These are phyloP conservation scores for Metarhizium humberi DNA, from an alignment of 2,329 filamentous ascomycete species.

Conservation along the genomic window DNA sequence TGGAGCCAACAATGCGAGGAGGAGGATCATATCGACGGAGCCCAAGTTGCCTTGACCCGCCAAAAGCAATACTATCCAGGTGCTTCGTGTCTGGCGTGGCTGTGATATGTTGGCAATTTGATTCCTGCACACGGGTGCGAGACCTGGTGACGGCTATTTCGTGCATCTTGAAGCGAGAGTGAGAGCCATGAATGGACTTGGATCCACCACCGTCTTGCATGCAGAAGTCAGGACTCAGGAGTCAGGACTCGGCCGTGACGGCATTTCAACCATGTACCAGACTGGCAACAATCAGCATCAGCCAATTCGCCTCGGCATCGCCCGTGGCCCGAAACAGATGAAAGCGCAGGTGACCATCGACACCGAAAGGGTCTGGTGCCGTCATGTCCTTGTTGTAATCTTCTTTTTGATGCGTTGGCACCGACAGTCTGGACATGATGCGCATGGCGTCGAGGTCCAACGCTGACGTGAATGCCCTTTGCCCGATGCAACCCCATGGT, in stretches of 20 bases:
- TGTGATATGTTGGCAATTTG: background rate
- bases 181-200: too few species aligned
- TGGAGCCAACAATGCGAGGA: too few species aligned
- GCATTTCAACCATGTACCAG: too few species aligned
- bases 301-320: too few species aligned
- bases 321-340: background rate
- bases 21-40: too few species aligned
- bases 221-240: too few species aligned
- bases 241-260: too few species aligned
- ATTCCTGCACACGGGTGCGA: background rate
- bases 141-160: background rate
- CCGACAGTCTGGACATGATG: conserved; percentile 4
- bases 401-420: conserved; percentile 5
- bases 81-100: background rate
- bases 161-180: too few species aligned
- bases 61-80: background rate
- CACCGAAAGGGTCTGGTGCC: background rate
- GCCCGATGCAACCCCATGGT: background rate
- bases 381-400: background rate
- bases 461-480: background rate
- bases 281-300: too few species aligned
- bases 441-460: background rate
- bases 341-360: conserved; percentile 4
- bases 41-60: background rate
- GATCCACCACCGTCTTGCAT: too few species aligned